Base-by-base conservation (phyloP, 1,139 yeast species). In the Blastobotrys aristatus region DNA sequence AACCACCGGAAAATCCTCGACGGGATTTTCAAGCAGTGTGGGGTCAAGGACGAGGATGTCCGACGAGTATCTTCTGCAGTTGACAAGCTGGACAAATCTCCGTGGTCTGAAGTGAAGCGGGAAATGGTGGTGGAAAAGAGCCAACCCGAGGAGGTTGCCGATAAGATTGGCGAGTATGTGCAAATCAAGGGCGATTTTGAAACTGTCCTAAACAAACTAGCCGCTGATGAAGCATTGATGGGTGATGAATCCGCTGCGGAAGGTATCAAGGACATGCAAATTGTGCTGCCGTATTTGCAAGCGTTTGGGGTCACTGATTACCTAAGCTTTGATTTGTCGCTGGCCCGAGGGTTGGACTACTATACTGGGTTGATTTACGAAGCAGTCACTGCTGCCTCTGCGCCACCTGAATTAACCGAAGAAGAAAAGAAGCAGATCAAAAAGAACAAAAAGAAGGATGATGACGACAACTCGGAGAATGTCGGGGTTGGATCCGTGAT, bases 401-500 rank as follows among this genome's bases (percentile, higher is more conserved):
- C 97, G 18, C 96, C 98, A 24, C 98, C 98, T 47, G 71, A 73
- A 40, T 50, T 50, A 8, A 92, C 92, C 11, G 49, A 49, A 40
- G 52, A 44, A 18, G 53, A 54, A 18, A 50, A 54, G 20, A 73
- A 71, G 34, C 84, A 79, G 61, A 64, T 61, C 49, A 63, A 63
- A 47, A 66, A 60, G 54, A 58, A 55, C 50, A 59, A 58, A 54
- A 62, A 62, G 56, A 57, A 56, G 47, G 66, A 64, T 52, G 88
- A 80, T 45, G 97, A 89, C 57, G 98, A 92, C 69, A 96, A 96
- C 47, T 85, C 95, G 45, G 97, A 88, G 56, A 88, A 85, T 60
- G 97, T 92, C 44, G 98, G 98, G 59, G 97, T 92, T 45, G 98
- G 98, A 26, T 90, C 97, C 7, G 88, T 92, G 59, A 96, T 96